phyloP scores from a whole-genome alignment of 148 eudicot species.

The Limonium bicolor region DNA sequence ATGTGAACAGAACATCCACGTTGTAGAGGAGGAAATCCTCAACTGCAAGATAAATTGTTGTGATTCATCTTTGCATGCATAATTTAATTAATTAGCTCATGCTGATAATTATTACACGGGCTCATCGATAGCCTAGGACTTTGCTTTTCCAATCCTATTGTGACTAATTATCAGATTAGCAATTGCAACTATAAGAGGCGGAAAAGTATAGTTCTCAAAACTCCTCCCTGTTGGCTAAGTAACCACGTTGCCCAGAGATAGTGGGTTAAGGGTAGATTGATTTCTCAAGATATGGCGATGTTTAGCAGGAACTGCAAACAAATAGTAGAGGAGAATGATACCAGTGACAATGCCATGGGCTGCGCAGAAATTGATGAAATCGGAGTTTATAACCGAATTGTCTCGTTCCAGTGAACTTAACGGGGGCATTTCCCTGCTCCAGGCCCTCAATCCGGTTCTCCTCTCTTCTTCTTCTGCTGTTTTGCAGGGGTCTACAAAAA shows the following conservation, averaged over 20 bases:
- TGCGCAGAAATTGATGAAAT: constrained; percentile 46
- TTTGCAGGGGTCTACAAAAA: not conserved
- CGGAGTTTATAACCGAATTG: constrained; percentile 38
- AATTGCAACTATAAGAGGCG: not conserved
- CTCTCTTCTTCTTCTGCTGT: not conserved
- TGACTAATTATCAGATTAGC: no score
- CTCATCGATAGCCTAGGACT: no score
- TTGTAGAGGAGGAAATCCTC: constrained; percentile 76
- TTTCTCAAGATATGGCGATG: not conserved
- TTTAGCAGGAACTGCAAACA: not conserved
- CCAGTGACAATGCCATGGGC: constrained; percentile 59
- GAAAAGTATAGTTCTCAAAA: not conserved
- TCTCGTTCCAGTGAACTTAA: constrained; percentile 33
- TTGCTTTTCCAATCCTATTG: no score
- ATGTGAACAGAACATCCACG: constrained; percentile 28
- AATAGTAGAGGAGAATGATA: constrained; percentile 1
- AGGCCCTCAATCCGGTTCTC: no score
- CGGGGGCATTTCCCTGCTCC: constrained; percentile 30
- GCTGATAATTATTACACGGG: not conserved
- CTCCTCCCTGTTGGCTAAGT: not conserved
- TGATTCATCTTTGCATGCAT: no score
- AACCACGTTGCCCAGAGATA: not conserved
- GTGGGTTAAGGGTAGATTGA: not conserved
- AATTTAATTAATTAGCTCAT: not conserved
- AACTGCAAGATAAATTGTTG: constrained; percentile 25